Evolutionary conservation across 805 yeast species (phyloP).

Genomic region (Priceomyces melissophilus): DNA sequence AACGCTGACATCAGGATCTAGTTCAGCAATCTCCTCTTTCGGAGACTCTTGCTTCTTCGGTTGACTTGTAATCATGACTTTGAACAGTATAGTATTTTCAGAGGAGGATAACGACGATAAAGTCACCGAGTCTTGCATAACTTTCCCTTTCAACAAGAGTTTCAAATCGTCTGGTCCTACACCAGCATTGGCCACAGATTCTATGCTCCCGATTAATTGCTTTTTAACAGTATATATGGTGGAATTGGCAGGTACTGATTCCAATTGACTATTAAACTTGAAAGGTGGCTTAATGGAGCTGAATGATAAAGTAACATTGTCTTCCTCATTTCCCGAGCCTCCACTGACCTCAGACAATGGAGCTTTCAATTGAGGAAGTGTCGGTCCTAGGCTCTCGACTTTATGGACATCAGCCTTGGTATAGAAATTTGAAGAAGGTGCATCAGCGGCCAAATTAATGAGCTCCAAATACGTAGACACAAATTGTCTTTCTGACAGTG

Average conservation of each 20-base stretch:
- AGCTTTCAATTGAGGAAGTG: constrained; percentile 44
- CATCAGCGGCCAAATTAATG: constrained; percentile 41
- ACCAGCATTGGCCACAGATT: constrained; percentile 23
- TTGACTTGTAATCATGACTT: constrained; percentile 39
- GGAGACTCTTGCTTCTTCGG: constrained; percentile 5
- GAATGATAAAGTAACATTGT: constrained; percentile 32
- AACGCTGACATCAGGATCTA: constrained; percentile 3
- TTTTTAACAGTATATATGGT: constrained; percentile 39
- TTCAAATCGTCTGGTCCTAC: constrained; percentile 42
- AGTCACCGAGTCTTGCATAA: constrained; percentile 48
- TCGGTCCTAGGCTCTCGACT: constrained; percentile 40
- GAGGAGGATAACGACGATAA: constrained; percentile 25
- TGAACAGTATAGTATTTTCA: constrained; percentile 32
- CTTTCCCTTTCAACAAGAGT: constrained; percentile 60
- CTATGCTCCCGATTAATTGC: constrained; percentile 26
- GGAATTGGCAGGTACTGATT: constrained; percentile 18
- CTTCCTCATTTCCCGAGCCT: constrained; percentile 1
- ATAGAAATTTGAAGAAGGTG: constrained; percentile 29
- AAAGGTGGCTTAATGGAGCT: constrained; percentile 70
- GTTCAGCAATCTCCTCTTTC: background rate
- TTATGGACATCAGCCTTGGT: constrained; percentile 26
- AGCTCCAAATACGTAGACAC: constrained; percentile 47
- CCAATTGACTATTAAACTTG: constrained; percentile 45
- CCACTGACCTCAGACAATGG: constrained; percentile 22
- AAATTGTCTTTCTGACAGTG: constrained; percentile 40